Evolutionary conservation across 2,329 filamentous ascomycete genomes (phyloP), one percentile per base, ranked within the genome.

Genomic region (Curvularia sp.): DNA sequence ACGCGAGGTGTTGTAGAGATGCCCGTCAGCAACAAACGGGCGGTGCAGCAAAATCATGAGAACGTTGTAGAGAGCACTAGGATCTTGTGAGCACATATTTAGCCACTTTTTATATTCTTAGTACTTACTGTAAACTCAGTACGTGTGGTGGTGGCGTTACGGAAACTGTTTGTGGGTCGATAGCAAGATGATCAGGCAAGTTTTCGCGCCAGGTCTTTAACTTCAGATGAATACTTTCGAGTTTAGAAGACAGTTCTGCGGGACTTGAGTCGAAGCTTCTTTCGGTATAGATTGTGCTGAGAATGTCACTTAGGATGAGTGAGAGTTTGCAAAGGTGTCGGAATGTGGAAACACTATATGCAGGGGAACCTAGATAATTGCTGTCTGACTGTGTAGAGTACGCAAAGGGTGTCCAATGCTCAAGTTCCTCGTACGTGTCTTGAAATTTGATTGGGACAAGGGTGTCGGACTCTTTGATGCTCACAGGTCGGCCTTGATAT

Each of bases 1-100:
- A 42, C 68, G 69, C 24, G 64, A 68, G 0, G 79, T 79, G 35
- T 70, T 78, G 58, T 82, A 80, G 0, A 84, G 75, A 57, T 85
- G 81, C 0, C 81, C 81, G 20, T 83, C 80, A 3, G 79, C 77
- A 3, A 85, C 79, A 26, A 85, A 84, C 0, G 83, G 84, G 6
- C 82, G 82, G 59, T 86, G 83, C 0, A 86, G 74, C 0, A 86
- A 79, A 5, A 86, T 85, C 1, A 82, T 67, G 0, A 85, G 75
- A 0, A 83, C 82, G 53, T 86, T 77, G 41, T 83, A 83, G 66
- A 84, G 80, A 4, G 82, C 67, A 52, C 69, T 70, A 38, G 28
- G 15, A 5, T 18, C 18, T 7, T 18, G 30, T 55, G 2, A 55
- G 53, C 26, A 44, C 12, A 26, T 22, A 5, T 0, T 10, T 35